phyloP scores from a whole-genome alignment of 2,329 filamentous ascomycete species.

The Pseudogymnoascus sp. region DNA sequence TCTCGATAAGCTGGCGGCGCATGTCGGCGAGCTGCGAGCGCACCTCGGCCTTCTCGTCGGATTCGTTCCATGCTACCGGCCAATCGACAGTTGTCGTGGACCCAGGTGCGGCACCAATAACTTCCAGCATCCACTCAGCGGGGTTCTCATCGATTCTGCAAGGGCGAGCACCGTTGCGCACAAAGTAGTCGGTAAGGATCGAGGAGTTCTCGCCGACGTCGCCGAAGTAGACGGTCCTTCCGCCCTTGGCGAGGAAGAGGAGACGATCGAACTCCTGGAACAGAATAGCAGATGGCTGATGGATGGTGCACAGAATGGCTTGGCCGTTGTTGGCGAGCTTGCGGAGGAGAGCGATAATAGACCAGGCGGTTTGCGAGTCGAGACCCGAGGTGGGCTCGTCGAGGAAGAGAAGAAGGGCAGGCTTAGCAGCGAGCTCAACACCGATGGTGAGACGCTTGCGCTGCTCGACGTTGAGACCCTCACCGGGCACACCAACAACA shows the following conservation, averaged over 20 bases:
- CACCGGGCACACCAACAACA: constrained; percentile 80
- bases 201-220: constrained; percentile 65
- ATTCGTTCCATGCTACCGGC: constrained; percentile 51
- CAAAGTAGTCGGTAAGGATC: constrained; percentile 65
- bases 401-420: constrained; percentile 79
- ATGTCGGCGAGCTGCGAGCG: constrained; percentile 44
- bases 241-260: constrained; percentile 67
- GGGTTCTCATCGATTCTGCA: constrained; percentile 67
- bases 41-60: constrained; percentile 34
- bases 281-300: constrained; percentile 91
- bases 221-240: constrained; percentile 73
- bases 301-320: constrained; percentile 93
- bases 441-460: constrained; percentile 80
- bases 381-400: constrained; percentile 94
- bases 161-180: constrained; percentile 55
- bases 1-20: constrained; percentile 33
- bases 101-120: constrained; percentile 47
- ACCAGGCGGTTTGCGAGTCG: constrained; percentile 89
- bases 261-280: constrained; percentile 86
- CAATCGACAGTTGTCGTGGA: constrained; percentile 54
- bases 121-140: constrained; percentile 70
- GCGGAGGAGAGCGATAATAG: constrained; percentile 78
- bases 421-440: constrained; percentile 88
- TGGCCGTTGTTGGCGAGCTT: constrained; percentile 84
- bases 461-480: constrained; percentile 69